A percentile compares a stretch with the other conserved stretches of the same genome.
Conservation (phyloP, 208 protist species). For the Angomonas deanei region DNA sequence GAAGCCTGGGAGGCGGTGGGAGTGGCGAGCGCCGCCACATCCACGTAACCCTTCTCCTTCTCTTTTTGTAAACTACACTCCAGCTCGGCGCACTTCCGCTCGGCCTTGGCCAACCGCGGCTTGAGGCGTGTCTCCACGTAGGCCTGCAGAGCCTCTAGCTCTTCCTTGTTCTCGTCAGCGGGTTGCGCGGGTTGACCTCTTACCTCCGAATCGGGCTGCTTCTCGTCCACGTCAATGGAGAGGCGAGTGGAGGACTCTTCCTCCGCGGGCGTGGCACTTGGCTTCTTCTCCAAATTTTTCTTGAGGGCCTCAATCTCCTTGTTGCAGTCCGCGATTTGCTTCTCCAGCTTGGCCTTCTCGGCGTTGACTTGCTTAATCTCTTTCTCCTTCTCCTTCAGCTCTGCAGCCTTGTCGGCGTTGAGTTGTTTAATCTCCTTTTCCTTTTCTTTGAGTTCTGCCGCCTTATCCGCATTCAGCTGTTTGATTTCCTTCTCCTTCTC, state of each 20-base stretch:
- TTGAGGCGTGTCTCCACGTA: slow-evolving; percentile 14
- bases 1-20: neutral
- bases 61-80: slow-evolving; percentile 16
- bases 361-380: neutral
- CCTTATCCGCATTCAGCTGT: slow-evolving; percentile 8
- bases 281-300: neutral
- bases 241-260: neutral
- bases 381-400: neutral
- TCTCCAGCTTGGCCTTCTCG: neutral
- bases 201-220: slow-evolving; percentile 13
- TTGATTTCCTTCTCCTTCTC: slow-evolving; percentile 8
- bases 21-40: slow-evolving; percentile 10
- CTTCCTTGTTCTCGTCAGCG: slow-evolving; percentile 12
- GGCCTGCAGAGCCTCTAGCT: slow-evolving; percentile 14
- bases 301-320: slow-evolving; percentile 4
- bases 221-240: slow-evolving; percentile 8
- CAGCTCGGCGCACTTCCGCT: slow-evolving; percentile 13
- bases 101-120: neutral
- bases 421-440: neutral
- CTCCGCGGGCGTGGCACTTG: neutral
- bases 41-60: slow-evolving; percentile 15
- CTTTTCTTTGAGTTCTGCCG: neutral
- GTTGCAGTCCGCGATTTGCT: neutral
- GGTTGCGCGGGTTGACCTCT: neutral
- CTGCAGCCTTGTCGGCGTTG: neutral